Evolutionary conservation across 345 rosid species (phyloP).

Genomic region (Populus davidiana): DNA sequence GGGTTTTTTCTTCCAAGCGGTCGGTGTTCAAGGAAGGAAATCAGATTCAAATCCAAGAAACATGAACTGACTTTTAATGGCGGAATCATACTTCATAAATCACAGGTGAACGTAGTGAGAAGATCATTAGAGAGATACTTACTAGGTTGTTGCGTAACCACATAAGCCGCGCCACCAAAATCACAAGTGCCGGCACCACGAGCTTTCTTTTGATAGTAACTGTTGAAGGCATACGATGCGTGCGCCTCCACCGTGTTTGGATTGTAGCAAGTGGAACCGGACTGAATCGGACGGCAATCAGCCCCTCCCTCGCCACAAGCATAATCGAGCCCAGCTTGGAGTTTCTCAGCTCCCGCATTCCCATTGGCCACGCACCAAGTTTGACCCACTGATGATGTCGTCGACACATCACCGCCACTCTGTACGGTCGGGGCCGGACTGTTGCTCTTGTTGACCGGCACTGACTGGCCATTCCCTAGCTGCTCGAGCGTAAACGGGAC

Average conservation of each 20-base stretch:
- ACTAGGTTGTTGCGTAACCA: constrained; percentile 82
- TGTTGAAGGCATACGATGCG: constrained; percentile 93
- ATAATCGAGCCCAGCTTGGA: constrained; percentile 69
- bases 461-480: constrained; percentile 5
- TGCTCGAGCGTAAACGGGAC: constrained; percentile 18
- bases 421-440: constrained; percentile 32
- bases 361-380: constrained; percentile 81
- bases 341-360: constrained; percentile 50
- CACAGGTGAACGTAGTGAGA: not conserved
- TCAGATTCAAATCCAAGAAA: too few relatives aligned
- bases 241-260: constrained; percentile 84
- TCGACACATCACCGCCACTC: not conserved
- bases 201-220: constrained; percentile 73
- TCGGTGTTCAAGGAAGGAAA: too few relatives aligned
- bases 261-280: constrained; percentile 60
- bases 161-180: constrained; percentile 85
- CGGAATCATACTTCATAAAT: not conserved
- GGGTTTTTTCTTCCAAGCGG: too few relatives aligned
- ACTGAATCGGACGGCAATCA: constrained; percentile 75
- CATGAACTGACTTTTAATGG: not conserved
- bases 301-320: constrained; percentile 95
- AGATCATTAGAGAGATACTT: constrained; percentile 17
- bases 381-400: constrained; percentile 19
- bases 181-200: constrained; percentile 71
- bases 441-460: constrained; percentile 32